These are phyloP conservation scores for Williopsis jadinii DNA, from an alignment of 1,139 yeast species.

Conservation along the genomic window DNA sequence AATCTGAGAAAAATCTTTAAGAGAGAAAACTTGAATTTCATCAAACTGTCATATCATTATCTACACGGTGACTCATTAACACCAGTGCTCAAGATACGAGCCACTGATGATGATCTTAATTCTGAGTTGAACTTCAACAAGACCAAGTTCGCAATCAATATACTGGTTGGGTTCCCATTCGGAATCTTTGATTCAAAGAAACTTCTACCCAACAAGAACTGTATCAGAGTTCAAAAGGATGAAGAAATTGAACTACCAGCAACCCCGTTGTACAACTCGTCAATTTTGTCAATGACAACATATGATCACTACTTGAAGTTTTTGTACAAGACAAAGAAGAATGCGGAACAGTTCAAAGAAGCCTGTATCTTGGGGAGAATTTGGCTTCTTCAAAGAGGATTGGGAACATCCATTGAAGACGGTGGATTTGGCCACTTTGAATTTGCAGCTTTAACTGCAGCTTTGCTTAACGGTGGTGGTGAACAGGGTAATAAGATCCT, in stretches of 20 bases:
- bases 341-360: conserved; percentile 79
- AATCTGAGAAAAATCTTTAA: conserved; percentile 49
- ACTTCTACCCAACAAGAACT: conserved; percentile 69
- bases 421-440: conserved; percentile 92
- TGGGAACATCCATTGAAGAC: conserved; percentile 49
- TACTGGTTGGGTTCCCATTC: conserved; percentile 67
- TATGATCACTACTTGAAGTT: conserved; percentile 67
- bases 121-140: conserved; percentile 49
- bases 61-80: conserved; percentile 60
- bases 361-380: conserved; percentile 83
- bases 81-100: conserved; percentile 53
- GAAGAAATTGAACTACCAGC: conserved; percentile 49
- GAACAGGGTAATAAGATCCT: conserved; percentile 65
- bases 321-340: conserved; percentile 66
- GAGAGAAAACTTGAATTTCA: conserved; percentile 44
- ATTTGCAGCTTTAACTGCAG: conserved; percentile 74
- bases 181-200: conserved; percentile 69
- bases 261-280: conserved; percentile 80
- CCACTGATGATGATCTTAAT: conserved; percentile 22
- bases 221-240: conserved; percentile 60
- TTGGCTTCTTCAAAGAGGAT: conserved; percentile 87
- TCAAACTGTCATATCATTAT: conserved; percentile 50
- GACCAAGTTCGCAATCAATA: conserved; percentile 64
- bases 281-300: conserved; percentile 63
- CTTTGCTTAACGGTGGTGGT: conserved; percentile 82